phyloP scores from a whole-genome alignment of 2,329 filamentous ascomycete genomes.

The Exophiala phaeomuriformis region DNA sequence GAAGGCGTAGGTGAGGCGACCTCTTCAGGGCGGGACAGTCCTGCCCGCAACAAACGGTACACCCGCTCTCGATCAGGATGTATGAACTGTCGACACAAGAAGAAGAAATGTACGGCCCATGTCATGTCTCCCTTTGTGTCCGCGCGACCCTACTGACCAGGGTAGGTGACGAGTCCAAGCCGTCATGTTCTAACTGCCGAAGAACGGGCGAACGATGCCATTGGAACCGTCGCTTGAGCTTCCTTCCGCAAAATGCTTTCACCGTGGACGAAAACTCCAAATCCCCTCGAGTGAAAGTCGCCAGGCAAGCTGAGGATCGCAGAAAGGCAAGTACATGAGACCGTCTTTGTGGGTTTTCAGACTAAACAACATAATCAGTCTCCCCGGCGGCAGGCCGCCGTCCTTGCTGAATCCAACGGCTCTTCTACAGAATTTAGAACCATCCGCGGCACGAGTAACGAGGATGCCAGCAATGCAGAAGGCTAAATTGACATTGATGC shows the following conservation, averaged over 20 bases:
- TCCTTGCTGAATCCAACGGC: background rate
- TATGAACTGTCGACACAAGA: background rate
- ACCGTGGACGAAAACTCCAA: background rate
- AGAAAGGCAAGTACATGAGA: slow-evolving; percentile 28
- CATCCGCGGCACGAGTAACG: background rate
- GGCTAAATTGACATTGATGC: background rate
- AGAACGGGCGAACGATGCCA: background rate
- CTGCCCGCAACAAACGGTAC: background rate
- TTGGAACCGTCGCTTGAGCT: slow-evolving; percentile 1
- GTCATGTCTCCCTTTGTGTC: background rate
- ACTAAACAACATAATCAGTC: background rate
- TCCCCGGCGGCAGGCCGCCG: background rate
- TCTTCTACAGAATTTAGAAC: background rate
- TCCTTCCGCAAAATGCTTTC: slow-evolving; percentile 4
- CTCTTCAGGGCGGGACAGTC: background rate
- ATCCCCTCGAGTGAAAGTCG: slow-evolving; percentile 7
- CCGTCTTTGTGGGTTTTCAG: background rate
- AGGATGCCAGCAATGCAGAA: background rate
- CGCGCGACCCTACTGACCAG: background rate
- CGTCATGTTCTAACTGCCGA: background rate
- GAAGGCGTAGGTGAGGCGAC: background rate
- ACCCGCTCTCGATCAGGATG: background rate
- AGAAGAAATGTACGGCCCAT: background rate
- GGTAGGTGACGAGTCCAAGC: background rate
- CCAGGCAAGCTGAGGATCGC: slow-evolving; percentile 29